Percentiles rank a stretch among this genome's conserved stretches.
Conservation (phyloP, 768 basidiomycete genomes). For the Gymnopilus junonius region DNA sequence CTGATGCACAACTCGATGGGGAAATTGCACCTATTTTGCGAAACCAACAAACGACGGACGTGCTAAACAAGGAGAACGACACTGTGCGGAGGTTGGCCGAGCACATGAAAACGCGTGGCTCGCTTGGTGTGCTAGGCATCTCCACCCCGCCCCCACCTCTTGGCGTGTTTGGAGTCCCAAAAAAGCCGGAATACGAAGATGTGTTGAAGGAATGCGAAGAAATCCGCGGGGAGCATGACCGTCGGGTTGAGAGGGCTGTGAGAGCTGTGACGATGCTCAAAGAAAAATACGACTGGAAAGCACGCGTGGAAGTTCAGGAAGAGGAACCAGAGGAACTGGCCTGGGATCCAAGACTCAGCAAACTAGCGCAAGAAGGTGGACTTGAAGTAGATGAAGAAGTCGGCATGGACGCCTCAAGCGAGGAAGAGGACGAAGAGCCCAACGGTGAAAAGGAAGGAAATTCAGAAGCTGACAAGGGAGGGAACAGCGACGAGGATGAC, state of each 20-base stretch:
- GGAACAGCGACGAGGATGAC: slow-evolving; percentile 32
- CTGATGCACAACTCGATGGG: slow-evolving; percentile 72
- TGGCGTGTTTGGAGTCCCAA: slow-evolving; percentile 31
- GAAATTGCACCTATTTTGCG: slow-evolving; percentile 76
- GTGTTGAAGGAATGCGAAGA: slow-evolving; percentile 69
- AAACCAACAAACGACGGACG: slow-evolving; percentile 80
- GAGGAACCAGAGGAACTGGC: slow-evolving; percentile 81
- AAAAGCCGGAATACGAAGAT: slow-evolving; percentile 61
- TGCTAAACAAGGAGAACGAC: slow-evolving; percentile 71
- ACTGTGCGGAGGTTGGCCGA: slow-evolving; percentile 72
- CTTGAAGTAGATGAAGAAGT: slow-evolving; percentile 33
- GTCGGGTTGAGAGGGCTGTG: slow-evolving; percentile 76
- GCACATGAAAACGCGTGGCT: slow-evolving; percentile 65
- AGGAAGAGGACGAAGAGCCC: slow-evolving; percentile 29
- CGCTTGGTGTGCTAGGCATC: slow-evolving; percentile 50
- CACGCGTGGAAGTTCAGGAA: slow-evolving; percentile 76
- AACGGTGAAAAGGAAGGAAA: slow-evolving; percentile 23
- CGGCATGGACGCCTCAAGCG: slow-evolving; percentile 31
- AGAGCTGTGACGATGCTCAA: slow-evolving; percentile 76
- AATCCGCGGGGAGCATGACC: slow-evolving; percentile 74
- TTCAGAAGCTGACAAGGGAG: slow-evolving; percentile 26
- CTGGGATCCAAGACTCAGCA: slow-evolving; percentile 60
- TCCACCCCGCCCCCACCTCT: slow-evolving; percentile 31
- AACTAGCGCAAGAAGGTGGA: slow-evolving; percentile 18
- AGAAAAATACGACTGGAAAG: slow-evolving; percentile 84